These are phyloP conservation scores for Cryptococcus floricola DNA, from an alignment of 1,284 basidiomycete species.

Conservation along the genomic window DNA sequence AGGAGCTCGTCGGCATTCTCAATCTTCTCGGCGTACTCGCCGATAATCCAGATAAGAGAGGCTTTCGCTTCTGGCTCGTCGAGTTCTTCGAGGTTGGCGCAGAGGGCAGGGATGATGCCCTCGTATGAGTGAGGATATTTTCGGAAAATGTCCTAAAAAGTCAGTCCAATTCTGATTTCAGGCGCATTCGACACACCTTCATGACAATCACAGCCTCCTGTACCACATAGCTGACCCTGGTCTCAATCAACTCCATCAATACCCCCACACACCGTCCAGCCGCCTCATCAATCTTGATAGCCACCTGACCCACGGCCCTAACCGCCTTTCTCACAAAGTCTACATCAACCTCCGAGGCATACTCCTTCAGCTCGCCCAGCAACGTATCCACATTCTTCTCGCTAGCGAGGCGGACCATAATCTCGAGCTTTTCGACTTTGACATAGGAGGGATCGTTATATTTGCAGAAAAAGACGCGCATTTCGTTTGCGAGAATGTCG, in stretches of 20 bases:
- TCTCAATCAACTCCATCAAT: conserved; percentile 82
- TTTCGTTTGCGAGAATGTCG: conserved; percentile 88
- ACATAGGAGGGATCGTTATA: conserved; percentile 99
- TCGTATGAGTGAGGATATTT: conserved; percentile 96
- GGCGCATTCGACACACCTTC: conserved; percentile 53
- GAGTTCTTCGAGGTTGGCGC: conserved; percentile 83
- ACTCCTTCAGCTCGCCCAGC: conserved; percentile 91
- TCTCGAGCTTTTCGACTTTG: conserved; percentile 96
- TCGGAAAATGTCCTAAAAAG: conserved; percentile 76
- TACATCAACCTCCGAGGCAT: conserved; percentile 92
- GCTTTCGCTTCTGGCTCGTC: conserved; percentile 97
- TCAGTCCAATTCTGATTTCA: neutral
- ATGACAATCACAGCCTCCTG: conserved; percentile 97
- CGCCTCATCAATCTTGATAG: conserved; percentile 91
- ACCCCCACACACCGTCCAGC: conserved; percentile 87
- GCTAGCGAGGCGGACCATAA: conserved; percentile 92
- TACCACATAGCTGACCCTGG: conserved; percentile 92
- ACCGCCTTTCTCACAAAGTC: conserved; percentile 98
- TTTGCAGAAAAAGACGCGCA: conserved; percentile 99
- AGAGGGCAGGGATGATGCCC: conserved; percentile 86
- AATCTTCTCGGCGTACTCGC: conserved; percentile 93
- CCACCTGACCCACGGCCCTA: conserved; percentile 88
- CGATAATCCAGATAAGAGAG: conserved; percentile 97
- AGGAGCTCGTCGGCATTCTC: conserved; percentile 94
- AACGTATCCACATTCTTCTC: conserved; percentile 89